Evolutionary conservation across 192 early-diverging fungal species (phyloP).

Genomic region (Backusella psychrophila): DNA sequence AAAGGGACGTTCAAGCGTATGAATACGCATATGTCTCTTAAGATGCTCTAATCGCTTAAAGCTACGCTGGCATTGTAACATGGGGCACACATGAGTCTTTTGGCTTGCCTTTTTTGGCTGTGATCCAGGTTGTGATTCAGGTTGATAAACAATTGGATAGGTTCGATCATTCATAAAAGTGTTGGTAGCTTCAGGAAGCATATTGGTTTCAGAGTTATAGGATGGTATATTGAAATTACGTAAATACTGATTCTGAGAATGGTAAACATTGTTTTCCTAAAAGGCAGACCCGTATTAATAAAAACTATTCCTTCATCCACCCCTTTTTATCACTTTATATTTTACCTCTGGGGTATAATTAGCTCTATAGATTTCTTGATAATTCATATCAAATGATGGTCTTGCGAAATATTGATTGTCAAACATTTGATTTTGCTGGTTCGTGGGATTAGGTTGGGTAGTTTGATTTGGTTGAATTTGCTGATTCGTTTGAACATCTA

Average conservation of each 20-base stretch:
- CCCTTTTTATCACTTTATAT: neutral
- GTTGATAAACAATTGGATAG: neutral
- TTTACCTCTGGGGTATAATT: slow-evolving; percentile 1
- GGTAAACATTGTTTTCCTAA: neutral
- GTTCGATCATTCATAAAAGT: neutral
- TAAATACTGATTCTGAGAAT: neutral
- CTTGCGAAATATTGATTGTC: neutral
- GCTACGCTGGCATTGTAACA: slow-evolving; percentile 40
- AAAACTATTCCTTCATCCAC: neutral
- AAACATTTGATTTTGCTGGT: neutral
- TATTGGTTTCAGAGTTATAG: neutral
- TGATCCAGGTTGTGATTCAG: neutral
- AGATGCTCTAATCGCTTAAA: slow-evolving; percentile 84
- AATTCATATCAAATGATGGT: slow-evolving; percentile 2
- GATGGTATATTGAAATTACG: neutral
- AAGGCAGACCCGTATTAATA: neutral
- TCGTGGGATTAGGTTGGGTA: neutral
- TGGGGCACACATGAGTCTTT: slow-evolving; percentile 29
- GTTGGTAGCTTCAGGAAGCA: neutral
- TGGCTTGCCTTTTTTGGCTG: neutral
- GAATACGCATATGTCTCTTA: slow-evolving; percentile 71
- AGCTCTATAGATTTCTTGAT: neutral
- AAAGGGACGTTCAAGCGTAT: slow-evolving; percentile 65
- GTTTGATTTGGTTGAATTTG: neutral
- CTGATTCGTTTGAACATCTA: neutral